These are phyloP conservation scores for Apiospora hydei DNA, from an alignment of 2,329 filamentous ascomycete genomes.

Conservation along the genomic window DNA sequence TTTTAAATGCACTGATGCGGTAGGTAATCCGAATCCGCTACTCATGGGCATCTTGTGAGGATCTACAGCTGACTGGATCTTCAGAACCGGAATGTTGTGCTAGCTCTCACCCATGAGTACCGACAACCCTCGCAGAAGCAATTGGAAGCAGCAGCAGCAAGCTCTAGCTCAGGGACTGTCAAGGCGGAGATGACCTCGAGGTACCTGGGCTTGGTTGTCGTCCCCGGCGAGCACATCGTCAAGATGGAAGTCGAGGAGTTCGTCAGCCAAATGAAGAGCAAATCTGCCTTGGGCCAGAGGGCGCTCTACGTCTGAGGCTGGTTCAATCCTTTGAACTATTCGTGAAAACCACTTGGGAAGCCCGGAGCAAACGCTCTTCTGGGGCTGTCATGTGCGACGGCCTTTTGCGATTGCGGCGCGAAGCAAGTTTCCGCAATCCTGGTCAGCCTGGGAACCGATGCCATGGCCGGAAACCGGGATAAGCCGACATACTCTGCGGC, in stretches of 20 bases:
- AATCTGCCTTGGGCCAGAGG: not conserved
- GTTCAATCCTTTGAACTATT: not conserved
- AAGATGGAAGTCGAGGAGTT: slow-evolving; percentile 90
- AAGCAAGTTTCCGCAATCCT: slow-evolving; percentile 2
- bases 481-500: not conserved
- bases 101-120: slow-evolving; percentile 88
- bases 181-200: slow-evolving; percentile 80
- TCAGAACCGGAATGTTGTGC: slow-evolving; percentile 87
- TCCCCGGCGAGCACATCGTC: slow-evolving; percentile 84
- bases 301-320: slow-evolving; percentile 3
- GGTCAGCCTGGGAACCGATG: not conserved
- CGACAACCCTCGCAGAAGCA: slow-evolving; percentile 70
- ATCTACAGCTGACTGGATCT: not conserved
- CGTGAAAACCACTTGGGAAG: not conserved
- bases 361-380: not conserved
- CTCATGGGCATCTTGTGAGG: not conserved
- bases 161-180: slow-evolving; percentile 49
- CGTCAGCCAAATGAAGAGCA: slow-evolving; percentile 56
- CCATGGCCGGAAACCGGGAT: not conserved
- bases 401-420: not conserved
- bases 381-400: not conserved
- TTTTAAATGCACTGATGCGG: slow-evolving; percentile 94
- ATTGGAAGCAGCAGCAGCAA: slow-evolving; percentile 46
- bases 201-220: slow-evolving; percentile 87
- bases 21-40: slow-evolving; percentile 51